Conservation (phyloP, 306 rosid species). For the Medicago truncatula region DNA sequence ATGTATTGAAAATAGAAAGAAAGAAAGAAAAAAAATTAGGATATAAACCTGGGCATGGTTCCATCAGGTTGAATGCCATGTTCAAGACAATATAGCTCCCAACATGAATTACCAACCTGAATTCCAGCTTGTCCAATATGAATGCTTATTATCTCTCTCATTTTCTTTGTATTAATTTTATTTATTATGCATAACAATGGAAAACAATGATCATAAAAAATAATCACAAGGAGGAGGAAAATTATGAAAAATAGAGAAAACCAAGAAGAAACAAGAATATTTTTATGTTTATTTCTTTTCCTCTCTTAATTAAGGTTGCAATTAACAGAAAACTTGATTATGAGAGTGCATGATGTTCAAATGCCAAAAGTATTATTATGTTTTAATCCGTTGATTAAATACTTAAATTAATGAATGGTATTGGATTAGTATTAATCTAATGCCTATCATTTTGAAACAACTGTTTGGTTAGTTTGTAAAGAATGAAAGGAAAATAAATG, state of each 20-base stretch:
- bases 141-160: conserved; percentile 76
- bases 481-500: too few species aligned
- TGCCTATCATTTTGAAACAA: conserved; percentile 35
- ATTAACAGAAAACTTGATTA: conserved; percentile 8
- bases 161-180: conserved; percentile 17
- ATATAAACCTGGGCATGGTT: conserved; percentile 65
- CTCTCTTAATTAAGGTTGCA: conserved; percentile 28
- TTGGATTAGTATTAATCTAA: conserved; percentile 12
- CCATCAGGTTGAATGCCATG: conserved; percentile 82
- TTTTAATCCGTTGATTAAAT: conserved; percentile 28
- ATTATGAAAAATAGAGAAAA: conserved; percentile 25
- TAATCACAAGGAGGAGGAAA: conserved; percentile 16
- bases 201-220: conserved; percentile 15
- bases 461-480: neutral
- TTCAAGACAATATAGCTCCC: conserved; percentile 84
- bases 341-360: conserved; percentile 13
- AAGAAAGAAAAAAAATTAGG: neutral
- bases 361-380: neutral
- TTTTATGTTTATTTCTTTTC: conserved; percentile 9
- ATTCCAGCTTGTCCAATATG: conserved; percentile 87
- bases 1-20: neutral
- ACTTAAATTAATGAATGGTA: conserved; percentile 35
- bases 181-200: conserved; percentile 9
- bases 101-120: conserved; percentile 83
- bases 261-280: conserved; percentile 6